Base-by-base conservation (phyloP, 164 flowering plant species). In the Warburgia ugandensis region DNA sequence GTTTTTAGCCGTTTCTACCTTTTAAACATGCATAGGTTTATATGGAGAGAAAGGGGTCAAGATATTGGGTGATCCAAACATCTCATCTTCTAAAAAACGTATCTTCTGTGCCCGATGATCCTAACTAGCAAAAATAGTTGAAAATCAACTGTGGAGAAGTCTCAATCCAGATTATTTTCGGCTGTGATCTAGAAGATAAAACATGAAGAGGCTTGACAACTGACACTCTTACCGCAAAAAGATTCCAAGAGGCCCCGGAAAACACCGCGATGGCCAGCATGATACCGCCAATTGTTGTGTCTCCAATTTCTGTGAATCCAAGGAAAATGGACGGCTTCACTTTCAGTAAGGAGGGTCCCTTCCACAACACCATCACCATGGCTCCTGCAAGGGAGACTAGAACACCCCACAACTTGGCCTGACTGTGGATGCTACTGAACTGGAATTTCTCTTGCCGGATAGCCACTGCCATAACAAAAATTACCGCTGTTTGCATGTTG, bases 351-450 rank as follows among this genome's bases (percentile, higher is more conserved):
- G 51, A 23, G 3, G 59, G 66, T 37, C 66, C 66, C 9, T 13
- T 44, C 66, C 61, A 62, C 12, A 62, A 20, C 5, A 56, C 61
- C 38, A 62, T 42, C 11, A 41, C 28, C 61, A 51, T 19, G 8
- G 61, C 60, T 21, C 66, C 66, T 5, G 40, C 55, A 29, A 23
- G 26, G 4, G 66, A 62, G 25, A 30, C 10, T 23, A 31, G 7
- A 37, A 56, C 27, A 22, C 66, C 66, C 45, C 49, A 56, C 22
- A 62, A 29, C 41, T 62, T 62, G 37, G 66, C 47, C 43, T 62
- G 66, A n/a, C 66, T 57, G 21, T 49, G 30, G 28, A 62, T 35
- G 29, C 52, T 62, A 32, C 52, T 14, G 21, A 35, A 49, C 5
- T 16, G 22, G 8, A 62, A 48, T 27, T 62, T 43, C 45, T 62